Percentiles rank a stretch among this genome's conserved stretches.
Conservation (phyloP, 768 basidiomycete species). For the Suillus occidentalis region DNA sequence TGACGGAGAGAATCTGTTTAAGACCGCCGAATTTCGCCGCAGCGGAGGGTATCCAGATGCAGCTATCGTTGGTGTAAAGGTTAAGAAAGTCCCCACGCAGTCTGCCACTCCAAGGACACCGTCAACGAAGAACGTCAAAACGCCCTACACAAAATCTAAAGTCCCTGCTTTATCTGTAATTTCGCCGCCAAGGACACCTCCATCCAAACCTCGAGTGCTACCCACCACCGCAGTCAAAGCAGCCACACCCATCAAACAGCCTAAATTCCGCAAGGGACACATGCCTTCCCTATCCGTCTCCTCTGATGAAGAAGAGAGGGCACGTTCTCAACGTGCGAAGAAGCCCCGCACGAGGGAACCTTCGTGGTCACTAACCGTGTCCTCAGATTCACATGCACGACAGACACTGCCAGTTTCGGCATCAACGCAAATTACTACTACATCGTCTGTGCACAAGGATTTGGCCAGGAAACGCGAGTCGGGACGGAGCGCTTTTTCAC, state of each 20-base stretch:
- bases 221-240: constrained; percentile 18
- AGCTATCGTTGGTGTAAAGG: constrained; percentile 24
- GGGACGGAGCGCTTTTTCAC: constrained; percentile 19
- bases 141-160: constrained; percentile 1
- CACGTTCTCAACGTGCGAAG: constrained; percentile 59
- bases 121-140: constrained; percentile 4
- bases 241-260: constrained; percentile 13
- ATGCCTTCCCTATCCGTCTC: constrained; percentile 50
- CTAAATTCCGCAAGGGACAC: constrained; percentile 35
- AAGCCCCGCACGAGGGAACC: constrained; percentile 48
- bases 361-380: constrained; percentile 31
- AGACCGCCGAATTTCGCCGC: constrained; percentile 12
- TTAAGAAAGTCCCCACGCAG: constrained; percentile 57
- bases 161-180: neutral
- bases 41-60: constrained; percentile 19
- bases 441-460: constrained; percentile 11
- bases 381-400: constrained; percentile 21
- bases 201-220: constrained; percentile 15
- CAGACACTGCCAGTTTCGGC: constrained; percentile 14
- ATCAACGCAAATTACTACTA: constrained; percentile 25
- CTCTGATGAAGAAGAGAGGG: constrained; percentile 77
- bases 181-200: constrained; percentile 25
- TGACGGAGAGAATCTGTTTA: constrained; percentile 10
- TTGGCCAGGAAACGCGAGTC: constrained; percentile 15
- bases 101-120: neutral